Evolutionary conservation across 257 asterid species (phyloP).

Genomic region (Nemophila menziesii): DNA sequence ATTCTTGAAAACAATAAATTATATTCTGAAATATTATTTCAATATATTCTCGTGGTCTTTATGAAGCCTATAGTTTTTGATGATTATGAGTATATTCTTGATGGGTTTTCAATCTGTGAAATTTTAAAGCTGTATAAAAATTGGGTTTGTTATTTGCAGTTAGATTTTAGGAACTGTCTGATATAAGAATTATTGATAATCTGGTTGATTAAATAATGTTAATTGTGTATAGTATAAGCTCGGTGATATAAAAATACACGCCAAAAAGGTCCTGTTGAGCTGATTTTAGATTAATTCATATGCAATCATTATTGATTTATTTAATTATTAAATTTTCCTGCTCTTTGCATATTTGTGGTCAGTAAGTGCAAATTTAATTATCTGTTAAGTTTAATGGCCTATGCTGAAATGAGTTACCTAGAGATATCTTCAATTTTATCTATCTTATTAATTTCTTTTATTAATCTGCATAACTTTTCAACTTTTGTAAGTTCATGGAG

Average conservation of each 20-base stretch:
- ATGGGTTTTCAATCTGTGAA: constrained; percentile 1
- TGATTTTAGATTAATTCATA: no score
- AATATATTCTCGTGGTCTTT: no score
- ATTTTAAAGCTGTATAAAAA: neutral
- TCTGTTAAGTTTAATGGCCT: neutral
- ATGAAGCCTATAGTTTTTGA: neutral
- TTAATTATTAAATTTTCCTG: no score
- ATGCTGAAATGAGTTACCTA: neutral
- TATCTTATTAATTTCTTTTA: neutral
- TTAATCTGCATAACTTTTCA: neutral
- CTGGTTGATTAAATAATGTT: neutral
- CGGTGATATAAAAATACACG: neutral
- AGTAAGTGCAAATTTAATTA: no score
- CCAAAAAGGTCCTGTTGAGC: no score
- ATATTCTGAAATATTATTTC: no score
- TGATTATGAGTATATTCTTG: no score
- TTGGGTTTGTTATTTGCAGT: neutral
- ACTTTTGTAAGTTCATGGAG: constrained; percentile 43
- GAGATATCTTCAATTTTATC: neutral
- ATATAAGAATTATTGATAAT: constrained; percentile 1
- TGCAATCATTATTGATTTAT: no score
- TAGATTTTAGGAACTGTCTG: constrained; percentile 9
- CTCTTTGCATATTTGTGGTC: no score
- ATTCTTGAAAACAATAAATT: neutral
- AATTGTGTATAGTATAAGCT: neutral